phyloP scores from a whole-genome alignment of 257 asterid genomes.

The Craterostigma plantagineum region DNA sequence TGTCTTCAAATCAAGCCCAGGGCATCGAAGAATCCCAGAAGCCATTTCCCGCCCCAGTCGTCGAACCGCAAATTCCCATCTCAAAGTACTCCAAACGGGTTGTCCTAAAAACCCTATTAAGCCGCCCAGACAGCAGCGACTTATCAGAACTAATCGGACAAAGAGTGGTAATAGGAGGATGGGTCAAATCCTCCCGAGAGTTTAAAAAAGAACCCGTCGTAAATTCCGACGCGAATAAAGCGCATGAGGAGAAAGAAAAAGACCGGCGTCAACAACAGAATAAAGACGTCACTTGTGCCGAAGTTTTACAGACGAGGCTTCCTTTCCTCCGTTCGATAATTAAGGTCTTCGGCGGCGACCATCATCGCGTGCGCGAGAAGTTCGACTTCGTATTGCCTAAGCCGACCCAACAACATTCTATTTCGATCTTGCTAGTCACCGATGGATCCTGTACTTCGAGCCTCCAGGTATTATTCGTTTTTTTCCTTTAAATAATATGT shows the following conservation, averaged over 20 bases:
- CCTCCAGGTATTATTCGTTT: constrained; percentile 27
- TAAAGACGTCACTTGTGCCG: constrained; percentile 27
- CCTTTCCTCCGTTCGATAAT: constrained; percentile 43
- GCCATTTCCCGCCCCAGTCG: neutral
- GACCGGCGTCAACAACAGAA: neutral
- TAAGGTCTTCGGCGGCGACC: constrained; percentile 45
- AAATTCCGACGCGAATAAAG: constrained; percentile 11
- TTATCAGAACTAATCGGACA: constrained; percentile 28
- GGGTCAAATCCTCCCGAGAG: constrained; percentile 79
- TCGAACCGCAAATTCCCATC: constrained; percentile 17
- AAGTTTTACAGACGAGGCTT: constrained; percentile 38
- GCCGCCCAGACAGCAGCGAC: constrained; percentile 34
- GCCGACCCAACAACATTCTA: constrained; percentile 45
- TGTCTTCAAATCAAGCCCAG: constrained; percentile 33
- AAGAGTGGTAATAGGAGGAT: constrained; percentile 62
- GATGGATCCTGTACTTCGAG: constrained; percentile 65
- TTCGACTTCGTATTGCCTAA: constrained; percentile 24
- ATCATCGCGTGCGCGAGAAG: constrained; percentile 23
- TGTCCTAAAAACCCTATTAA: constrained; percentile 30
- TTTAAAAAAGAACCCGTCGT: constrained; percentile 22
- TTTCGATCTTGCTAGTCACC: constrained; percentile 34
- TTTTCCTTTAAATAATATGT: neutral
- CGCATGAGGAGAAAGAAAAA: constrained; percentile 26
- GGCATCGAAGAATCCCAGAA: no score
- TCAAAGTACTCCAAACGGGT: constrained; percentile 49